Evolutionary conservation across 192 early-diverging fungal genomes (phyloP).

Genomic region (Pilobolus umbonatus): DNA sequence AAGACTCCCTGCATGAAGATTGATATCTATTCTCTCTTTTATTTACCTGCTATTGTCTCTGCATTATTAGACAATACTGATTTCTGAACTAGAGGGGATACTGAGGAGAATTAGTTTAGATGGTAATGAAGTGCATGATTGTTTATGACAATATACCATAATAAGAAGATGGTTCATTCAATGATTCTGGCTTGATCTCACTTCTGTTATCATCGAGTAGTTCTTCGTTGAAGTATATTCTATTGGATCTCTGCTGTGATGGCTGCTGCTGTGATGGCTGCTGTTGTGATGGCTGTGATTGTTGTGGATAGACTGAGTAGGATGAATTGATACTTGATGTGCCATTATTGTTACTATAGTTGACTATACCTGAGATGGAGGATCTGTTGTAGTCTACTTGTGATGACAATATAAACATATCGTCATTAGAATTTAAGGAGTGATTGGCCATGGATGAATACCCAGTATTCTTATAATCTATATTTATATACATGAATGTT

Average conservation of each 20-base stretch:
- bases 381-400: slow-evolving; percentile 10
- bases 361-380: background rate
- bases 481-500: no score
- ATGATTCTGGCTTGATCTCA: slow-evolving; percentile 5
- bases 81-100: background rate
- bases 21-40: no score
- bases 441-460: slow-evolving; percentile 15
- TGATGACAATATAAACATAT: slow-evolving; percentile 13
- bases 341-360: background rate
- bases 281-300: background rate
- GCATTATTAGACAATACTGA: no score
- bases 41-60: no score
- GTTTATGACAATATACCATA: background rate
- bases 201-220: slow-evolving; percentile 5
- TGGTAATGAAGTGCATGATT: background rate
- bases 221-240: slow-evolving; percentile 12
- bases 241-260: background rate
- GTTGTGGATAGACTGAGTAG: slow-evolving; percentile 7
- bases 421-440: slow-evolving; percentile 6
- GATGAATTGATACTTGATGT: background rate
- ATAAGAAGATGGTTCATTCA: background rate
- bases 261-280: slow-evolving; percentile 2
- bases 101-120: background rate
- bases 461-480: slow-evolving; percentile 12
- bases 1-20: no score